Percentiles rank a stretch among this genome's conserved stretches.
These are phyloP conservation scores for Nadsonia fulvescens DNA, from an alignment of 805 yeast species.

Conservation along the genomic window DNA sequence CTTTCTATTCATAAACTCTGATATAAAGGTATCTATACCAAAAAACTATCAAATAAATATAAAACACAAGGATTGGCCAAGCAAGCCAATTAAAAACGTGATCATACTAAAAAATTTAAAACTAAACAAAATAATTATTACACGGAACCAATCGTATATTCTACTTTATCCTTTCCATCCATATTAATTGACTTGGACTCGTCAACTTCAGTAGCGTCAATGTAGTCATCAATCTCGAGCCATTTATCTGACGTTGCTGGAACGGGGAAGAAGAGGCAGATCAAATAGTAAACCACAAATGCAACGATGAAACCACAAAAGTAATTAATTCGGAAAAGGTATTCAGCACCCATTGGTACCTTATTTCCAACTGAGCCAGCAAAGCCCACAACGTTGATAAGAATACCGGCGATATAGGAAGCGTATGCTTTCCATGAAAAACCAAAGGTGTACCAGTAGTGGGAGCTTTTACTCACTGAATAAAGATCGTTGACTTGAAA, in stretches of 20 bases:
- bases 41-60: no score
- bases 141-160: no score
- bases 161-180: no score
- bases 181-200: no score
- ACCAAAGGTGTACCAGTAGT: constrained; percentile 52
- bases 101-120: no score
- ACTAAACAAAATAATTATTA: no score
- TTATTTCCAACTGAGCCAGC: constrained; percentile 61
- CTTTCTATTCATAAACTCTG: no score
- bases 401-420: constrained; percentile 65
- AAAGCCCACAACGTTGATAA: constrained; percentile 75
- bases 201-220: no score
- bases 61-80: no score
- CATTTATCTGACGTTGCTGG: constrained; percentile 5
- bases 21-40: no score
- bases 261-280: constrained; percentile 20
- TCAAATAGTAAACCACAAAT: constrained; percentile 31
- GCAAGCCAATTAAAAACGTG: no score
- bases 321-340: constrained; percentile 56
- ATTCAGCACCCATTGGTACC: constrained; percentile 65
- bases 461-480: constrained; percentile 24
- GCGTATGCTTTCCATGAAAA: constrained; percentile 70
- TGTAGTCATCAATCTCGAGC: neutral
- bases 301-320: constrained; percentile 57
- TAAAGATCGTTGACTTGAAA: constrained; percentile 49